Conservation (phyloP, 805 yeast species). For the Candida rishiriensis region DNA sequence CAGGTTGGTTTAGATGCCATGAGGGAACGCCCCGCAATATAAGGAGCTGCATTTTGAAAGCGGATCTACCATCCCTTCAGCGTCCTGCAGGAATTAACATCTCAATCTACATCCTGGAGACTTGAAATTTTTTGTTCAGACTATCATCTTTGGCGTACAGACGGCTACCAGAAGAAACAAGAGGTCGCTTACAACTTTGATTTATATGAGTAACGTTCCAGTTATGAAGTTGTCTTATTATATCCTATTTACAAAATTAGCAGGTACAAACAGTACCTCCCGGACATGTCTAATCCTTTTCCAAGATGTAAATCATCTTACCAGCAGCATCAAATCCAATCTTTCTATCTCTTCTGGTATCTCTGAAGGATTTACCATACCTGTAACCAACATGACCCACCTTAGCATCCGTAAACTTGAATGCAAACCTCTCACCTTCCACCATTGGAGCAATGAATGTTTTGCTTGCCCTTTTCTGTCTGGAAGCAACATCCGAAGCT, state of each 20-base stretch:
- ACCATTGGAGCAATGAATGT: conserved; percentile 53
- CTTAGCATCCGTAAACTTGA: conserved; percentile 71
- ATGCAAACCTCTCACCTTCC: conserved; percentile 66
- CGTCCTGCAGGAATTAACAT: too few relatives aligned
- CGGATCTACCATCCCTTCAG: too few relatives aligned
- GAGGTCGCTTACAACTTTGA: too few relatives aligned
- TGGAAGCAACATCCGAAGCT: conserved; percentile 31
- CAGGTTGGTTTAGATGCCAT: too few relatives aligned
- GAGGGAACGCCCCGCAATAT: too few relatives aligned
- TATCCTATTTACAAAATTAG: conserved; percentile 3
- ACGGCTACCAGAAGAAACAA: too few relatives aligned
- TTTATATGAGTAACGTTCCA: too few relatives aligned
- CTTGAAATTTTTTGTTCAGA: too few relatives aligned
- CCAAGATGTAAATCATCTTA: conserved; percentile 37
- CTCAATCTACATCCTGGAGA: too few relatives aligned
- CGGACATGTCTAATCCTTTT: conserved; percentile 7
- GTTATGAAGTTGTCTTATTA: neutral
- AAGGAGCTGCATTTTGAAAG: too few relatives aligned
- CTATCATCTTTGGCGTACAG: too few relatives aligned
- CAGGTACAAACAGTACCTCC: neutral
- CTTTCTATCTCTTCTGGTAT: conserved; percentile 79
- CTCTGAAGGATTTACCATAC: conserved; percentile 88
- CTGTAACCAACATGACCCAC: conserved; percentile 87
- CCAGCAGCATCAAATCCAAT: conserved; percentile 69
- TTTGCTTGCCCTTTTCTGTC: conserved; percentile 23